Base-by-base conservation (phyloP, 2,329 filamentous ascomycete genomes). In the Ceratocystiopsis sp. region DNA sequence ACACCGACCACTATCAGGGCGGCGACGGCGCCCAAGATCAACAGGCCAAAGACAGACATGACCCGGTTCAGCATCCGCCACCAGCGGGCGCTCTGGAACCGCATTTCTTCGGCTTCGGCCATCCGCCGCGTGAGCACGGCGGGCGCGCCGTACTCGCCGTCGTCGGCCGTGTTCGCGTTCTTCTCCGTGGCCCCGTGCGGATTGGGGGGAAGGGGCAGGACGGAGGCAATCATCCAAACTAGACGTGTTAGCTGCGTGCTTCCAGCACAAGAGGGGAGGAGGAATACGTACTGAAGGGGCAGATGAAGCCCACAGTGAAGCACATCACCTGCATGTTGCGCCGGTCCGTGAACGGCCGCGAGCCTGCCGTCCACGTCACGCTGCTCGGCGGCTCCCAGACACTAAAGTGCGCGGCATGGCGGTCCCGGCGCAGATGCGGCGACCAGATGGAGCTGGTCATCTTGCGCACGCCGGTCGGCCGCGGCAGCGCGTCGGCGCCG, bases 161-260 rank as follows among this genome's bases (percentile, higher is more conserved):
- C 57, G 33, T 15, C 15, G 33, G 33, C 33, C 38, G 62, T 54
- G 25, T 53, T 58, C 38, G 62, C 55, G 25, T 53, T 58, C 53
- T 78, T 67, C 35, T 67, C 62, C 58, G 75, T 71, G 16, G 69
- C 62, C 1, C 60, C 52, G 17, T 65, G 60, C 10, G 76, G 71
- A 43, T 69, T 68, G 2, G 64, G 63, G 11, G 82, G 82, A 8
- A 93, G 60, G 1, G 83, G 82, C 13, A 91, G 64, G 43, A 87
- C 68, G 1, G 84, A 73, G 2, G 79, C 85, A 49, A 85, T 66
- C 63, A 89, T 82, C 84, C 84, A 93, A 44, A 79, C 80, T 47
- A 43, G 17, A 12, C 39, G 19, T 44, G 39, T 54, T 45, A 54
- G 47, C 2, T 34, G 38, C 13, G 35, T 17, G 55, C 54, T 3